Evolutionary conservation across 2,329 filamentous ascomycete species (phyloP), one percentile per base, ranked within the genome.

Genomic region (Conoideocrella luteorostrata): DNA sequence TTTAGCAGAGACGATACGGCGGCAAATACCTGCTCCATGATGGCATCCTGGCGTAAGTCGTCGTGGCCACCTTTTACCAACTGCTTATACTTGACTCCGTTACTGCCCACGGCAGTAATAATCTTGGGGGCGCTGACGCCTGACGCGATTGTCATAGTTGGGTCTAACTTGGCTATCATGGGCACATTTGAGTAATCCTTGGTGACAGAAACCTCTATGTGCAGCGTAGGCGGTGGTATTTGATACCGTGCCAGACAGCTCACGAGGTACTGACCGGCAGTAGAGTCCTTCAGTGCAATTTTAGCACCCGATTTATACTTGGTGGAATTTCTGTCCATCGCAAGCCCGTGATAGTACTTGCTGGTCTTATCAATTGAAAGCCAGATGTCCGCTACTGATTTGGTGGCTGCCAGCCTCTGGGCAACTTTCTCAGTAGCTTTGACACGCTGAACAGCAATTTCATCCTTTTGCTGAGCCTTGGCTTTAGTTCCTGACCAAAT

Each of bases 21-120:
- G 46, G 90, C 88, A 61, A 98, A 99, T 1, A 98, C 93, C 65
- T 99, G 93, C 64, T 98, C 94, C 94, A 99, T 99, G 71, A 81
- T 98, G 35, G 91, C 88, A 58, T 99, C 93, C 68, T 98, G 93
- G 7, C 94, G 86, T 11, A 99, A 76, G 60, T 98, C 91, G 61
- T 98, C 93, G 58, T 91, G 91, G 15, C 93, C 90, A 49, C 89
- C 89, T 72, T 98, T 98, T 60, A 95, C 87, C 49, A 98, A 72
- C 65, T 96, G 89, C 62, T 87, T 95, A 67, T 90, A 95, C 28
- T 75, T 77, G 44, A 75, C 69, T 6, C 93, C 94, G 62, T 96
- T 79, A 15, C 77, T 86, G 13, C 82, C 88, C 17, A 88, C 65
- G 2, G 84, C 86, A 0, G 88, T 93, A 45, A 97, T 82, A 50